Conservation (phyloP, 768 basidiomycete genomes). For the Boletus edulis region DNA sequence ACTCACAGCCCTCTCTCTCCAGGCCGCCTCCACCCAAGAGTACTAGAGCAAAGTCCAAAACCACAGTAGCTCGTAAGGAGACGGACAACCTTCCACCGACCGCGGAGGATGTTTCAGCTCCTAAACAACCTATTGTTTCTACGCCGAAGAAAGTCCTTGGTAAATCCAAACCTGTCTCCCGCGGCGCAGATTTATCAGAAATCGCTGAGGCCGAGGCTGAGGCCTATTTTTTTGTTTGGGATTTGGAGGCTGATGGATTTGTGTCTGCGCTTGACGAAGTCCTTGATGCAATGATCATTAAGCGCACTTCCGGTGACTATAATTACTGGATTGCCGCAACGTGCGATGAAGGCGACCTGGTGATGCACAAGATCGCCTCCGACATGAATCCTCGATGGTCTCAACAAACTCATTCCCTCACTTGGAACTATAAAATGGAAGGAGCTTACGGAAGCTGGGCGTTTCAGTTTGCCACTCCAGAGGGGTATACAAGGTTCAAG, state of each 20-base stretch:
- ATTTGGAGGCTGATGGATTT: slow-evolving; percentile 48
- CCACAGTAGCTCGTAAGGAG: slow-evolving; percentile 3
- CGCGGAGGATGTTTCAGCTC: not conserved
- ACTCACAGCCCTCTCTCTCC: slow-evolving; percentile 1
- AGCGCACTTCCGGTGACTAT: slow-evolving; percentile 44
- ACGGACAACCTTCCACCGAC: slow-evolving; percentile 1
- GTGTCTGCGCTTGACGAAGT: slow-evolving; percentile 44
- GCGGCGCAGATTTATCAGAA: slow-evolving; percentile 17
- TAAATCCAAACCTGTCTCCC: slow-evolving; percentile 20
- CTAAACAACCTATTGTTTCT: slow-evolving; percentile 9
- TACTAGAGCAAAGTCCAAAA: slow-evolving; percentile 14
- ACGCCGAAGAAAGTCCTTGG: slow-evolving; percentile 11
- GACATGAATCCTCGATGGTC: slow-evolving; percentile 76
- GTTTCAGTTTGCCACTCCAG: slow-evolving; percentile 59
- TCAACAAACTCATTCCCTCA: slow-evolving; percentile 63
- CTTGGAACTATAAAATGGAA: slow-evolving; percentile 80
- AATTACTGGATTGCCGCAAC: slow-evolving; percentile 60
- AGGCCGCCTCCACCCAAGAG: slow-evolving; percentile 24
- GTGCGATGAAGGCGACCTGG: slow-evolving; percentile 44
- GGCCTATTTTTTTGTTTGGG: slow-evolving; percentile 65
- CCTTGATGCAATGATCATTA: slow-evolving; percentile 52
- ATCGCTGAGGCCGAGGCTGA: slow-evolving; percentile 46
- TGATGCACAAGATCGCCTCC: slow-evolving; percentile 61
- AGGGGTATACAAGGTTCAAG: slow-evolving; percentile 59
- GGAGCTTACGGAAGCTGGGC: slow-evolving; percentile 76